A percentile compares a stretch with the other conserved stretches of the same genome.
Conservation (phyloP, 495 filamentous ascomycete genomes). For the Aspergillus carlsbadensis region DNA sequence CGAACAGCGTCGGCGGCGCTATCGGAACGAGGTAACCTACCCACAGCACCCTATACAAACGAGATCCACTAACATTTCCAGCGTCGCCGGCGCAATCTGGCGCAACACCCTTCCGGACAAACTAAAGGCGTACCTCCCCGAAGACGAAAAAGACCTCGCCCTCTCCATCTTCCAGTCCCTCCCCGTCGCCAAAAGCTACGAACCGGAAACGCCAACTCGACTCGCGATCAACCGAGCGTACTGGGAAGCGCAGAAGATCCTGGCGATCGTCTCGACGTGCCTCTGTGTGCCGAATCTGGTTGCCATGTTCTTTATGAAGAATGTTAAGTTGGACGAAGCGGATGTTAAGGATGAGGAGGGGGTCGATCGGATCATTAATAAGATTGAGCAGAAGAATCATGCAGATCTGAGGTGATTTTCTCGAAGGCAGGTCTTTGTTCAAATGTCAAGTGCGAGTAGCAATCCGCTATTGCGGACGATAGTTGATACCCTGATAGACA, state of each 20-base stretch:
- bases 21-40: slow-evolving; percentile 16
- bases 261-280: slow-evolving; percentile 16
- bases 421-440: too few relatives aligned
- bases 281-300: slow-evolving; percentile 18
- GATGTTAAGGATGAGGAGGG: too few relatives aligned
- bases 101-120: slow-evolving; percentile 19
- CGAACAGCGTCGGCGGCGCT: slow-evolving; percentile 22
- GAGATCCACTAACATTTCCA: neutral
- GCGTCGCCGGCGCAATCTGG: slow-evolving; percentile 24
- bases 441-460: too few relatives aligned
- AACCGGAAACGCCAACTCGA: slow-evolving; percentile 5
- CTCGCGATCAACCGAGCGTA: slow-evolving; percentile 4
- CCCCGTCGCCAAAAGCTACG: slow-evolving; percentile 19
- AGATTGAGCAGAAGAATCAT: too few relatives aligned
- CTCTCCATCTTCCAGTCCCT: slow-evolving; percentile 21
- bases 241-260: slow-evolving; percentile 17
- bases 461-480: too few relatives aligned
- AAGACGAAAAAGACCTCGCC: slow-evolving; percentile 13
- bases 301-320: slow-evolving; percentile 21
- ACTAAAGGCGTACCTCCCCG: slow-evolving; percentile 16
- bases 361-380: too few relatives aligned
- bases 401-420: too few relatives aligned
- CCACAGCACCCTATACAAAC: too few relatives aligned
- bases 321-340: slow-evolving; percentile 17
- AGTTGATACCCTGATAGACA: too few relatives aligned